Evolutionary conservation across 2,329 filamentous ascomycete species (phyloP).

Genomic region (Dactylellina cionopaga): DNA sequence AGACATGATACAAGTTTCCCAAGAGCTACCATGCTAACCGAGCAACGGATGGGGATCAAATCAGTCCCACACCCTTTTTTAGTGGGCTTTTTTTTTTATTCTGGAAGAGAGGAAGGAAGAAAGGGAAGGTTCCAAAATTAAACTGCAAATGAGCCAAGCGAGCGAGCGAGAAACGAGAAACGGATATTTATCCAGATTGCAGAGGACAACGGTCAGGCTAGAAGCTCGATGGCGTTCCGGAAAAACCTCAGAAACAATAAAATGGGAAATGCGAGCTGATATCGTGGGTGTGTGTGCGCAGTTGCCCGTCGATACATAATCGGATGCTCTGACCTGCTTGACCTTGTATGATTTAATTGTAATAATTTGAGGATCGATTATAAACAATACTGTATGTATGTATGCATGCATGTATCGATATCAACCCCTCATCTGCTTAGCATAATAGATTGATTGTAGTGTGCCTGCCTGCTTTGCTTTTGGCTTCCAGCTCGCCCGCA

Average conservation of each 20-base stretch:
- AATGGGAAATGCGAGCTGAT: neutral
- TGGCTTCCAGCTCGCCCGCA: conserved; percentile 45
- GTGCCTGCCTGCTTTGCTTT: conserved; percentile 33
- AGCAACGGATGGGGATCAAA: conserved; percentile 4
- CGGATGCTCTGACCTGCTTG: neutral
- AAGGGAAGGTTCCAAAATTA: conserved; percentile 26
- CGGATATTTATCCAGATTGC: conserved; percentile 52
- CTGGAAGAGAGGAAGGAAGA: neutral
- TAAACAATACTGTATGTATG: no score
- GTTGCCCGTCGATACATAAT: neutral
- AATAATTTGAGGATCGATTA: no score
- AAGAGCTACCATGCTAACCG: conserved; percentile 42
- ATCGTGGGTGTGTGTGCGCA: neutral
- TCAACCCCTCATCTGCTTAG: neutral
- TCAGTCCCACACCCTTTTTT: conserved; percentile 25
- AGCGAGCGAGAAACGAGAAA: conserved; percentile 51
- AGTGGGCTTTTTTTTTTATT: no score
- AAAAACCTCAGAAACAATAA: conserved; percentile 37
- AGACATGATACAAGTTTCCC: neutral
- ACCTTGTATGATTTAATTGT: no score
- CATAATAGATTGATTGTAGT: neutral
- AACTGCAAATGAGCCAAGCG: conserved; percentile 43
- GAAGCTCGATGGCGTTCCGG: conserved; percentile 3
- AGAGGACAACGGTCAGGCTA: conserved; percentile 15
- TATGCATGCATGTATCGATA: no score